Evolutionary conservation across 306 rosid species (phyloP).

Genomic region (Coriaria nepalensis): DNA sequence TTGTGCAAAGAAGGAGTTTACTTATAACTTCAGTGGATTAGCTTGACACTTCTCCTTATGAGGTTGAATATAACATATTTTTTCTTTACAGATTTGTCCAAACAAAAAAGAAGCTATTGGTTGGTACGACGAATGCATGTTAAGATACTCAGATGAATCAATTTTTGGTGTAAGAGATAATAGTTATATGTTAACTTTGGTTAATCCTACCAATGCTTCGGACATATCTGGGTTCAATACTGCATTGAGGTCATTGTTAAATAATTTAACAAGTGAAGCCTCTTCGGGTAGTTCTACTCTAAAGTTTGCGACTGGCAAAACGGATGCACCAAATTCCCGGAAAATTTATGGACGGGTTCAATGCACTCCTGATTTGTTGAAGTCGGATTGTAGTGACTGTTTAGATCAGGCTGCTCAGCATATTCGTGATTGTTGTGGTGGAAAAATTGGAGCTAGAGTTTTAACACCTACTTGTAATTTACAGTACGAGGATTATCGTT

Average conservation of each 20-base stretch:
- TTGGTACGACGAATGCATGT: slow-evolving; percentile 3
- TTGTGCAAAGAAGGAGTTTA: no score
- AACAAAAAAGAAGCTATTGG: not conserved
- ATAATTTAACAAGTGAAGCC: slow-evolving; percentile 1
- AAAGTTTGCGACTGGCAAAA: slow-evolving; percentile 1
- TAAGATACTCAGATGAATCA: not conserved
- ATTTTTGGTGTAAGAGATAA: not conserved
- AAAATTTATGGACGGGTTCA: slow-evolving; percentile 5
- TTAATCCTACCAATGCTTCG: not conserved
- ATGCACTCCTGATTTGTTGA: slow-evolving; percentile 9
- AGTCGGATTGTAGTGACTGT: not conserved
- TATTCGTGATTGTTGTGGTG: slow-evolving; percentile 6
- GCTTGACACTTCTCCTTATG: no score
- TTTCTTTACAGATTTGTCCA: no score
- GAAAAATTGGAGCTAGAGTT: not conserved
- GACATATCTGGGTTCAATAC: not conserved
- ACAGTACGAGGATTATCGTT: not conserved
- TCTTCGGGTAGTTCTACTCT: slow-evolving; percentile 7
- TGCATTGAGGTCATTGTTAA: not conserved
- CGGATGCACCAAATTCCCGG: not conserved
- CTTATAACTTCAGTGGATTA: no score
- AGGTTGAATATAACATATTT: no score
- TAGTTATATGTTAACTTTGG: accelerated
- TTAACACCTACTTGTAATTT: not conserved
- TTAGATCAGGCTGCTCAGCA: not conserved